Evolutionary conservation across 805 yeast species (phyloP), one percentile per base, ranked within the genome.

Genomic region (Saccharomycopsis schoenii): DNA sequence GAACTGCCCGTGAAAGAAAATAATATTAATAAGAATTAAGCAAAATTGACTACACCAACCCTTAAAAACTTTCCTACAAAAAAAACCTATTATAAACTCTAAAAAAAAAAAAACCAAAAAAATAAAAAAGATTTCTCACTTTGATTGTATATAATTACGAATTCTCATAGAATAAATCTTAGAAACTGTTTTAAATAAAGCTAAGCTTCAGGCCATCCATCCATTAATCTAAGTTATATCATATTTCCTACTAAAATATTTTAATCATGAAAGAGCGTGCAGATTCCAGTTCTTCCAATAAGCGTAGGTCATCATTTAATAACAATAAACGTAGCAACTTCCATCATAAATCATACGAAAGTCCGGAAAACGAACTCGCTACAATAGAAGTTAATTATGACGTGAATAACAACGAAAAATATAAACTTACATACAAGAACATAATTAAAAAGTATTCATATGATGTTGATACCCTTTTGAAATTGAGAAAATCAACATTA

Each of bases 401-500:
- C 8, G 58, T 56, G 5, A 57, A 57, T 15, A 55, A 43, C 15
- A 56, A 58, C 36, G 58, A 43, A n/a, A 58, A 58, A 17, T 62
- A 57, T 51, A 59, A 60, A 40, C 52, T 62, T 8, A 29, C 39
- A 11, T 21, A 37, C 11, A 19, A 19, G n/a, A 19, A 34, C 14
- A 21, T n/a, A 8, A 42, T 37, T 15, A 54, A 60, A 43, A 17
- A 43, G 21, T 14, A 19, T 19, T 60, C 55, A 14, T 64, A 64
- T 56, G 56, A 61, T 24, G 61, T 61, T 17, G 64, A 59, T 19
- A 15, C 55, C 24, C 57, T 64, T 34, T 10, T 62, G 11, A 17
- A 43, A 24, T 47, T 64, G 39, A 59, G 60, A 40, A 54, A 56
- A 4, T 52, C 60, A 2, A 14, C 42, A 14, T 37, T 51, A 12